Evolutionary conservation across 179 eudicot genomes (phyloP), one percentile per base, ranked within the genome.

Genomic region (Gypsophila paniculata): DNA sequence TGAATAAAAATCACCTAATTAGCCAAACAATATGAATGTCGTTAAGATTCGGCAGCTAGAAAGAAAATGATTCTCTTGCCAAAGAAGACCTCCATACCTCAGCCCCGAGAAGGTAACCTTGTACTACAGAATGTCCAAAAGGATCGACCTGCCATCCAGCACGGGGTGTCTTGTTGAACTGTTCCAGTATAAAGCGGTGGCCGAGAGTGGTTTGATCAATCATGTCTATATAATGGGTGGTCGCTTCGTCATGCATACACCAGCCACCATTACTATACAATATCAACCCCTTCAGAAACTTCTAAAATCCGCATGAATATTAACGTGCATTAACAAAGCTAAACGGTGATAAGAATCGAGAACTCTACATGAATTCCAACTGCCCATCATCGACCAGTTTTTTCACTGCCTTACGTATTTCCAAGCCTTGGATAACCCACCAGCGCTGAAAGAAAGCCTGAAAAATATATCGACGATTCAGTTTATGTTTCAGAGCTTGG

Each of bases 91-190:
- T 18, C 2, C 9, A 6, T 79, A 93, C 98, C 95, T 93, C 96
- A 6, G 89, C 89, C 54, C 91, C 93, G 69, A 93, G 83, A 39
- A 93, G 88, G 79, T 93, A 93, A 72, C 86, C 95, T 75, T 93
- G 98, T 44, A 91, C 96, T 19, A 95, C 95, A 77, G 98, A 93
- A 82, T 93, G 98, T 32, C 98, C 98, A 51, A 93, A 93, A 23
- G 98, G 88, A 75, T 93, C 98, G 64, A 93, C 89, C 76, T 93
- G 98, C 98, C 98, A 93, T 72, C 98, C 98, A 75, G 91, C 95
- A 68, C 91, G 90, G 32, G 98, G 98, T 62, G 95, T 87, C 63
- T 68, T 80, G 61, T 87, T 91, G 76, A 93, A 93, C 73, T 86
- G 84, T 49, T 73, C 65, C 76, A 83, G 87, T 57, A 93, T 77